phyloP scores from a whole-genome alignment of 1,284 basidiomycete genomes.

The Naganishia cerealis region DNA sequence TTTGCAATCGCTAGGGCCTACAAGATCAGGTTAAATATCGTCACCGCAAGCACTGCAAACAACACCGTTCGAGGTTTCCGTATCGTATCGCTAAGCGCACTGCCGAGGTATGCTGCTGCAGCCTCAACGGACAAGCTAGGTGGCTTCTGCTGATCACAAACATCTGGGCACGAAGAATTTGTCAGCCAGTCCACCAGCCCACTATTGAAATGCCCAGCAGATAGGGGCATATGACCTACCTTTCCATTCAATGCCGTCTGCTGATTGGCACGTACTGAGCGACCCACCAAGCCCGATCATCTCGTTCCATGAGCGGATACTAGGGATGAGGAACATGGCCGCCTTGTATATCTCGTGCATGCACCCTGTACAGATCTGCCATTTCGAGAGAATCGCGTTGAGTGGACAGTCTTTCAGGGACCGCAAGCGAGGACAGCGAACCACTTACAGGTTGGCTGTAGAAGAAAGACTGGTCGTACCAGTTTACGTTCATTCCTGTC shows the following conservation, averaged over 20 bases:
- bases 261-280: constrained; percentile 12
- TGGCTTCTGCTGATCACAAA: constrained; percentile 30
- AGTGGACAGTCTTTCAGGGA: neutral
- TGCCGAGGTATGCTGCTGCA: neutral
- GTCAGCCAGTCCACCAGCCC: neutral
- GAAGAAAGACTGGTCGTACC: constrained; percentile 31
- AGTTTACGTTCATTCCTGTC: constrained; percentile 29
- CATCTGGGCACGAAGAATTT: neutral
- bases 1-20: neutral
- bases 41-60: neutral
- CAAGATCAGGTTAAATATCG: neutral
- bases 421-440: neutral
- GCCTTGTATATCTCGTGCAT: constrained; percentile 33
- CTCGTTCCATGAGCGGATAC: constrained; percentile 9
- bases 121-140: constrained; percentile 23
- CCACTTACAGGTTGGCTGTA: constrained; percentile 8
- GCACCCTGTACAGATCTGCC: constrained; percentile 31
- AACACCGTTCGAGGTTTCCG: neutral
- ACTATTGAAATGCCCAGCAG: neutral
- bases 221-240: neutral
- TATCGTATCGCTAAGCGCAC: neutral
- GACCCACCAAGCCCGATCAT: constrained; percentile 18
- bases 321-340: constrained; percentile 31
- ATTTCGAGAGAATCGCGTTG: neutral
- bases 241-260: constrained; percentile 11